Evolutionary conservation across 208 protist genomes (phyloP), one percentile per base, ranked within the genome.

Genomic region (Acanthamoeba sp.): DNA sequence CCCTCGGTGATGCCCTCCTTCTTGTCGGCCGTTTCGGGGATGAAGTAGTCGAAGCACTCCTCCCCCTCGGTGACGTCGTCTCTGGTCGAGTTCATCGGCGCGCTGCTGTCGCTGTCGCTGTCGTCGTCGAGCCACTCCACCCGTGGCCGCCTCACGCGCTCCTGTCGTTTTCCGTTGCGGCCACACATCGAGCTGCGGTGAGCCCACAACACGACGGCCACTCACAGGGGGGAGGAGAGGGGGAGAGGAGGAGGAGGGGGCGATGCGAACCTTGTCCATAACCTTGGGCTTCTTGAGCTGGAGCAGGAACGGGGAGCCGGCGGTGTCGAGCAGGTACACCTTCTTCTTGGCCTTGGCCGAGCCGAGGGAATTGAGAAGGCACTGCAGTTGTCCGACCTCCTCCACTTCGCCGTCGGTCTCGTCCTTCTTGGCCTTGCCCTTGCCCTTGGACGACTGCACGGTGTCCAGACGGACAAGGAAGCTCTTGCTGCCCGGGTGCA

Each of bases 321-420:
- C 66, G 32, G 66, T 76, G 66, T 76, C 66, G 29, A 76, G 66
- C 66, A 76, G 36, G 36, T 76, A 76, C n/a, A 76, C 66, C 66
- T 76, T 76, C 66, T 76, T 76, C 66, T 76, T 76, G 66, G 32
- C 66, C 66, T 76, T 76, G 66, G 66, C 29, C 66, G 66, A 32
- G 66, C 66, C 66, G 66, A 76, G 66, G n/a, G 66, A 76, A 22
- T 76, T 76, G 66, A 76, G 66, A 12, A 76, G 66, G 66, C 66
- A 76, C 22, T 76, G 66, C 14, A 76, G 66, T 22, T 76, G 66
- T 22, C 18, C 66, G 36, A 29, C 66, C 36, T 76, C 66, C 22
- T 76, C 66, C 16, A 76, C 32, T 29, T 76, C 66, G 66, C 66
- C 66, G 66, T 76, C 66, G 22, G 66, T 76, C 14, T 76, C 66